Base-by-base conservation (phyloP, 2,329 filamentous ascomycete genomes). In the Onygenales sp. region DNA sequence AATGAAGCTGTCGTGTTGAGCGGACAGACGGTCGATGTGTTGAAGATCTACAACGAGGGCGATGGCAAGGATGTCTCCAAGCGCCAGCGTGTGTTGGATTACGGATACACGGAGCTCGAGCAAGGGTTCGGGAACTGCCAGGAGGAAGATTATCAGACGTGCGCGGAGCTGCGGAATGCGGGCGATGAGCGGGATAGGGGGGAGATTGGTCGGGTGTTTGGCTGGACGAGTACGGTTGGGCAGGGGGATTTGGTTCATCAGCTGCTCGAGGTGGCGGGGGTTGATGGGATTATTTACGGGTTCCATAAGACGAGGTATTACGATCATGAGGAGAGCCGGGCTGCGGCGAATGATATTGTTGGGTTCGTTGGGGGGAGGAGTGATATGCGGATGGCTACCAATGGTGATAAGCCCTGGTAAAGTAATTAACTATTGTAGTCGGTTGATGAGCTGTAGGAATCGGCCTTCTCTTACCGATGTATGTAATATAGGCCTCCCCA, bases 221-320 rank as follows among this genome's bases (percentile, higher is more conserved):
- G 48, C 27, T 58, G 56, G 56, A 58, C 55, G 3, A 48, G 49
- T 13, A 46, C 33, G 6, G 21, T 27, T 33, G 46, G 44, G 13
- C 42, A 58, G n/a, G 36, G 32, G 10, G 34, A 52, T n/a, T 51
- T 48, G 42, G 53, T 56, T 37, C 39, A 49, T 33, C 4, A 47
- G 32, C 40, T 57, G 36, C 47, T 58, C 31, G 51, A 51, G 32
- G 21, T 32, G 14, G 55, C 57, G n/a, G 21, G 40, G 13, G 55
- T 58, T 39, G 57, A 58, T 51, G 55, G 57, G 21, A 53, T 57
- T 40, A 58, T 58, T 44, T 58, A 58, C 42, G 57, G 57, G 31
- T 58, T 54, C 43, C 17, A 10, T 34, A 42, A 9, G 10, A 48
- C 48, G 27, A 51, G 53, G 2, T 56, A 52, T 51, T 42, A 56